Base-by-base conservation (phyloP, 1,284 basidiomycete genomes). In the Ustilago xerochloae region DNA sequence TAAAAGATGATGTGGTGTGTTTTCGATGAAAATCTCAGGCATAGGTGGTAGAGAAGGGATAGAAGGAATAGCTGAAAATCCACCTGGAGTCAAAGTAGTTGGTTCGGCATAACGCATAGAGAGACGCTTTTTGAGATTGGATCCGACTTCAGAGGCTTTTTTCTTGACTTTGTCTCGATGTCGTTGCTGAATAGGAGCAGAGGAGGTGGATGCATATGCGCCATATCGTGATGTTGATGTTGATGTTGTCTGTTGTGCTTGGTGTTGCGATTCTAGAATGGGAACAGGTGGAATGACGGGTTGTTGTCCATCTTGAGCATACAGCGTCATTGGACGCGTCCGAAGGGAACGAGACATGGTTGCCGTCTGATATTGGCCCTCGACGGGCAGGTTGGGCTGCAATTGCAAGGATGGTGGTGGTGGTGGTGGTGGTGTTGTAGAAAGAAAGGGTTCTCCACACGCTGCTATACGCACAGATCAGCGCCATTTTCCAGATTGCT, bases 81-180 rank as follows among this genome's bases (percentile, higher is more conserved):
- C 75, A 2, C 81, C 75, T 1, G 80, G 74, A 18, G 74, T 81
- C 15, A 80, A 45, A 13, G 70, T 61, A 2, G 78, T 80, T 1
- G 78, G 78, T 53, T 81, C 78, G 22, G 78, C 78, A 66, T 84
- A 84, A n/a, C 82, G 75, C 79, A 80, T 82, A 26, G 80, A 81
- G 15, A 84, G 69, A 18, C 82, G 70, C 59, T 82, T 82, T 30
- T 81, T 81, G 54, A 84, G 75, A 32, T 81, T 84, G 61, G 59
- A 74, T 39, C 78, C 80, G 12, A 81, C 80, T n/a, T 79, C 63
- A 24, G 65, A 69, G 8, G 77, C 76, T 32, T 81, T 76, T 28
- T 75, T 69, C 22, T 62, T 73, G 43, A 68, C 65, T 48, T 74
- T 70, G 46, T 71, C 77, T 57, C 22, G 29, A 41, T 26, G 32